A percentile compares a stretch with the other conserved stretches of the same genome.
phyloP scores from a whole-genome alignment of 1,139 yeast genomes.

The Kodamaea sp. region DNA sequence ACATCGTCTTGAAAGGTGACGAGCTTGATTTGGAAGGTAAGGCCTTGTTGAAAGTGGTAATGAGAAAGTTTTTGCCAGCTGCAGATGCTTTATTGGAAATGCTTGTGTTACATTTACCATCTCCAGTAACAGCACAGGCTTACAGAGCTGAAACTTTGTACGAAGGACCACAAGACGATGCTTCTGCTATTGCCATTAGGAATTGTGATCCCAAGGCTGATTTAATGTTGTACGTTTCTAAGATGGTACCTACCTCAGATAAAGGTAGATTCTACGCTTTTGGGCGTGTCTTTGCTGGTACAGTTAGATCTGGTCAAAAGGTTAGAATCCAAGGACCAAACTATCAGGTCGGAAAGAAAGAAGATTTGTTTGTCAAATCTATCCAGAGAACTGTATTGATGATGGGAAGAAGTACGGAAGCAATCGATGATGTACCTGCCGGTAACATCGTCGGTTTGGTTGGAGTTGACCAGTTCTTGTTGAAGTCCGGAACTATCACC shows the following conservation, averaged over 20 bases:
- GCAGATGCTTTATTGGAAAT: conserved; percentile 99
- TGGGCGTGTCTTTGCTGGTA: conserved; percentile 99
- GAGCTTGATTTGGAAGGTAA: conserved; percentile 98
- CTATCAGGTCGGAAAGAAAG: conserved; percentile 98
- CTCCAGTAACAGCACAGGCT: conserved; percentile 98
- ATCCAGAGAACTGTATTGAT: conserved; percentile 98
- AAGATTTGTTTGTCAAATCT: conserved; percentile 94
- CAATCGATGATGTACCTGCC: conserved; percentile 99
- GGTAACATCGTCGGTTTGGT: conserved; percentile 99
- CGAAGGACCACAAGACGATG: conserved; percentile 99
- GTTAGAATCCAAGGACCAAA: conserved; percentile 99
- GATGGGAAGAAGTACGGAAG: conserved; percentile 99
- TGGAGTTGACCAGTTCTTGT: conserved; percentile 99
- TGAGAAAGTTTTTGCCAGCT: conserved; percentile 99
- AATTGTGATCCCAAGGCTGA: conserved; percentile 99
- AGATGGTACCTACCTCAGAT: conserved; percentile 99
- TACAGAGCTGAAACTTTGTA: conserved; percentile 99
- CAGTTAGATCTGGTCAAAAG: conserved; percentile 98
- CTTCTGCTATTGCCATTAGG: conserved; percentile 87
- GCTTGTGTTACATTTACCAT: conserved; percentile 98
- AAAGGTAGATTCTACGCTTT: conserved; percentile 99
- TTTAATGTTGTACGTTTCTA: conserved; percentile 98
- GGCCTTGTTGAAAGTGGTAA: conserved; percentile 96
- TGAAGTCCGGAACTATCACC: conserved; percentile 99
- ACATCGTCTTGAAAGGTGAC: conserved; percentile 84